Evolutionary conservation across 306 rosid species (phyloP).

Genomic region (Oxytropis ochrocephala): DNA sequence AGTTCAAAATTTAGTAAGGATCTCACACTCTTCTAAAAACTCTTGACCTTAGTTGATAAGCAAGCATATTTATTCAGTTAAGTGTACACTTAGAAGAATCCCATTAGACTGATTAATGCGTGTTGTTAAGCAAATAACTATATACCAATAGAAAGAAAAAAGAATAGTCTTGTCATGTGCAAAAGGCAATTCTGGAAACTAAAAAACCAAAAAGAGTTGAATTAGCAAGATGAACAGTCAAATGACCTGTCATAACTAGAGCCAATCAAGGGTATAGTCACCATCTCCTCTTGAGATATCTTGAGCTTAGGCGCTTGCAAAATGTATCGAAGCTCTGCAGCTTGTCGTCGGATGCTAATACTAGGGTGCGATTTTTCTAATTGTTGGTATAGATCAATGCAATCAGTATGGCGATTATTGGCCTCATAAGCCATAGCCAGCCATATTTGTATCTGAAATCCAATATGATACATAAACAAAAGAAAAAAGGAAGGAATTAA

Average conservation of each 20-base stretch:
- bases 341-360: slow-evolving; percentile 79
- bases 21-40: neutral
- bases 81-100: neutral
- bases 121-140: neutral
- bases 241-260: slow-evolving; percentile 35
- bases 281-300: slow-evolving; percentile 97
- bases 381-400: slow-evolving; percentile 78
- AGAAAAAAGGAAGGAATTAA: neutral
- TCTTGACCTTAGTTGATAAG: neutral
- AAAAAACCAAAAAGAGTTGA: neutral
- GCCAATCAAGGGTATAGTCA: slow-evolving; percentile 48
- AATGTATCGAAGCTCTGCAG: slow-evolving; percentile 94
- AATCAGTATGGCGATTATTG: slow-evolving; percentile 71
- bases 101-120: neutral
- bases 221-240: neutral
- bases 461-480: neutral
- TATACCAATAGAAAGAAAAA: neutral
- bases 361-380: slow-evolving; percentile 72
- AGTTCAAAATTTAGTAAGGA: neutral
- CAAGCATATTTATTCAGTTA: neutral
- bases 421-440: slow-evolving; percentile 99
- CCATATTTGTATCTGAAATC: slow-evolving; percentile 90
- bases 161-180: neutral
- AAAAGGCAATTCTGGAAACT: neutral
- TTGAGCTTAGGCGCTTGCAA: slow-evolving; percentile 94